phyloP scores from a whole-genome alignment of 192 early-diverging fungal species.

The Podila minutissima region DNA sequence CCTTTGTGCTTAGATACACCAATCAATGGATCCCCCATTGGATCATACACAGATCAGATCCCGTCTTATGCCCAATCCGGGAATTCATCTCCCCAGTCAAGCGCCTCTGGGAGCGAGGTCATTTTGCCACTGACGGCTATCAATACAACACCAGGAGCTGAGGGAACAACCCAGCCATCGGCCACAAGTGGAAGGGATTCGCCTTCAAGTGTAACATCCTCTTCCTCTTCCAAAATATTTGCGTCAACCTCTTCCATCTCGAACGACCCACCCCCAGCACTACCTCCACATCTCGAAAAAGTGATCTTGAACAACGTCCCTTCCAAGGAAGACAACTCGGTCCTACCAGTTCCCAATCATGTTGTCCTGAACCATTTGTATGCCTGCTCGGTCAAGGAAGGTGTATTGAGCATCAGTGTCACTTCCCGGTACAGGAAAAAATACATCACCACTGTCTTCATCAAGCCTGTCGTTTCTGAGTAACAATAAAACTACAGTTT shows the following conservation, averaged over 20 bases:
- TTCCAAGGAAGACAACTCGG: constrained; percentile 80
- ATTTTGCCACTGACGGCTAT: constrained; percentile 37
- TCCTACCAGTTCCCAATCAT: constrained; percentile 90
- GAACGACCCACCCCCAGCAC: constrained; percentile 75
- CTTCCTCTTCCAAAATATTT: constrained; percentile 21
- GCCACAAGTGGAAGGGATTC: constrained; percentile 45
- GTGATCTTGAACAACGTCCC: constrained; percentile 87
- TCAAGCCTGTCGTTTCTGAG: constrained; percentile 43
- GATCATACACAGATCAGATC: constrained; percentile 45
- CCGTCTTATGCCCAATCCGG: constrained; percentile 32
- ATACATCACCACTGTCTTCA: constrained; percentile 55
- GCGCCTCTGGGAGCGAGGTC: constrained; percentile 35
- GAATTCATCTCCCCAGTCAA: constrained; percentile 51
- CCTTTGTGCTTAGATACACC: constrained; percentile 18
- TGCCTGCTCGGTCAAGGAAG: constrained; percentile 94
- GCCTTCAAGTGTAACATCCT: constrained; percentile 18
- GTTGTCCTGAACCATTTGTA: constrained; percentile 96
- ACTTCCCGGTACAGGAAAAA: constrained; percentile 96
- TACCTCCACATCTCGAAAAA: constrained; percentile 94
- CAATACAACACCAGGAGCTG: constrained; percentile 49
- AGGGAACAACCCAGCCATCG: constrained; percentile 11
- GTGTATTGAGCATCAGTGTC: constrained; percentile 92
- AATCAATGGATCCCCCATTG: constrained; percentile 41
- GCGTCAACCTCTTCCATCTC: constrained; percentile 21
- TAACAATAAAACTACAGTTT: background rate